Percentiles rank a stretch among this genome's conserved stretches.
phyloP scores from a whole-genome alignment of 2,329 filamentous ascomycete species.

The Ilyonectria sp. region DNA sequence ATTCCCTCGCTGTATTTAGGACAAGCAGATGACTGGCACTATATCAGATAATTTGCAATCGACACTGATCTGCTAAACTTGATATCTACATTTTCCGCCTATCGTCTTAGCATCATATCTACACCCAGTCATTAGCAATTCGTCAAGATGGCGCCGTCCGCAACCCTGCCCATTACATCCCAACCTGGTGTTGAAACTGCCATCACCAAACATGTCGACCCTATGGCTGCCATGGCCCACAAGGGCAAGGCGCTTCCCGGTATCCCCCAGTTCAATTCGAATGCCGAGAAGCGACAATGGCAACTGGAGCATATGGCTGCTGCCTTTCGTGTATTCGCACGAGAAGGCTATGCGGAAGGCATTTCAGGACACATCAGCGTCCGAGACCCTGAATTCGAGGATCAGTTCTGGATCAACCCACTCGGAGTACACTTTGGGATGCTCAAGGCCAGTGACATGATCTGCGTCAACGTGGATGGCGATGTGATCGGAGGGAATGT shows the following conservation, averaged over 20 bases:
- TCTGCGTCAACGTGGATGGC: conserved; percentile 71
- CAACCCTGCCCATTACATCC: not conserved
- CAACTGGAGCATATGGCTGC: conserved; percentile 21
- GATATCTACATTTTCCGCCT: not conserved
- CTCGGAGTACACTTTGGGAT: conserved; percentile 74
- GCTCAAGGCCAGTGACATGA: conserved; percentile 75
- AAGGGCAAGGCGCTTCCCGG: conserved; percentile 17
- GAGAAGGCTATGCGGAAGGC: conserved; percentile 59
- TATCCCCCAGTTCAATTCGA: conserved; percentile 9
- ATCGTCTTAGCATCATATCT: not conserved
- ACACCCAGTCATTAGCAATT: not conserved
- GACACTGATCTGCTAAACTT: not conserved
- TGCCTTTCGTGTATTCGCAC: conserved; percentile 48
- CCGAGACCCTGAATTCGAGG: conserved; percentile 46
- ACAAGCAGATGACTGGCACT: not conserved
- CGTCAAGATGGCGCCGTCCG: conserved; percentile 9
- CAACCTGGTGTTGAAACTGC: not conserved
- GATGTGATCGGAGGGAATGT: conserved; percentile 70
- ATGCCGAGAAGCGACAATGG: conserved; percentile 17
- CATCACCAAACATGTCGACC: conserved; percentile 2
- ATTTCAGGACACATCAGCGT: conserved; percentile 62
- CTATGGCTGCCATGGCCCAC: conserved; percentile 25
- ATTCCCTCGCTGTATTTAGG: not conserved
- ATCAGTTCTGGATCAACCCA: conserved; percentile 64
- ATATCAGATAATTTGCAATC: not conserved